A percentile compares a stretch with the other conserved stretches of the same genome.
Conservation (phyloP, 306 rosid genomes). For the Cicer cuneatum region DNA sequence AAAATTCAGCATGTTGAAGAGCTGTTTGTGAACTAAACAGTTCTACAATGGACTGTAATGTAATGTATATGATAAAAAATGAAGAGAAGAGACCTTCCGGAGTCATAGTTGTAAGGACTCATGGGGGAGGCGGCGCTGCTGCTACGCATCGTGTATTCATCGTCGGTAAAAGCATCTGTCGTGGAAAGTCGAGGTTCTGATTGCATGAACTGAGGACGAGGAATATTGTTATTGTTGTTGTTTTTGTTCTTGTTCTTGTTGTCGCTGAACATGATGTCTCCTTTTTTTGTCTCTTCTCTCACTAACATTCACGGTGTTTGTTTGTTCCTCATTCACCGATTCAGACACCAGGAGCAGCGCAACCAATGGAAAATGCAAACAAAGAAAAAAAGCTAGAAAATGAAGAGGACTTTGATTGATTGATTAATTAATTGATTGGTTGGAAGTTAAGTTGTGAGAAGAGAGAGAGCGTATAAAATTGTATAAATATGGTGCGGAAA, state of each 20-base stretch:
- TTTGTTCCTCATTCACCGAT: slow-evolving; percentile 37
- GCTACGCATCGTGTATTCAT: slow-evolving; percentile 53
- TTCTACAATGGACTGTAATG: background rate
- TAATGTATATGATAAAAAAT: no score
- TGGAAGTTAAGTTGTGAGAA: slow-evolving; percentile 38
- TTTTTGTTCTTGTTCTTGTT: background rate
- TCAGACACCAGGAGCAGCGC: slow-evolving; percentile 7
- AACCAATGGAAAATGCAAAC: slow-evolving; percentile 31
- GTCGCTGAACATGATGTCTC: slow-evolving; percentile 37
- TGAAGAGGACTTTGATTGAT: background rate
- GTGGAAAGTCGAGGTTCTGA: slow-evolving; percentile 60
- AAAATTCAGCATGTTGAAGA: background rate
- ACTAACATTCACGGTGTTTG: slow-evolving; percentile 5
- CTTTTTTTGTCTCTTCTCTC: slow-evolving; percentile 46
- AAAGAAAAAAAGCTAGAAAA: background rate
- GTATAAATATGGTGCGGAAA: slow-evolving; percentile 37
- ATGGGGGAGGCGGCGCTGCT: slow-evolving; percentile 57
- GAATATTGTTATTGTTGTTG: background rate
- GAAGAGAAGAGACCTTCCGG: slow-evolving; percentile 30
- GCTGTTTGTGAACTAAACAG: background rate
- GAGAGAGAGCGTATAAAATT: slow-evolving; percentile 34
- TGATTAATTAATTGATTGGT: slow-evolving; percentile 19
- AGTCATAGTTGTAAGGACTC: slow-evolving; percentile 47
- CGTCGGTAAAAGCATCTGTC: slow-evolving; percentile 35
- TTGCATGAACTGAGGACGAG: slow-evolving; percentile 44